A percentile compares a stretch with the other conserved stretches of the same genome.
Conservation (phyloP, 129 eudicot genomes). For the Heracleum sosnowskyi region DNA sequence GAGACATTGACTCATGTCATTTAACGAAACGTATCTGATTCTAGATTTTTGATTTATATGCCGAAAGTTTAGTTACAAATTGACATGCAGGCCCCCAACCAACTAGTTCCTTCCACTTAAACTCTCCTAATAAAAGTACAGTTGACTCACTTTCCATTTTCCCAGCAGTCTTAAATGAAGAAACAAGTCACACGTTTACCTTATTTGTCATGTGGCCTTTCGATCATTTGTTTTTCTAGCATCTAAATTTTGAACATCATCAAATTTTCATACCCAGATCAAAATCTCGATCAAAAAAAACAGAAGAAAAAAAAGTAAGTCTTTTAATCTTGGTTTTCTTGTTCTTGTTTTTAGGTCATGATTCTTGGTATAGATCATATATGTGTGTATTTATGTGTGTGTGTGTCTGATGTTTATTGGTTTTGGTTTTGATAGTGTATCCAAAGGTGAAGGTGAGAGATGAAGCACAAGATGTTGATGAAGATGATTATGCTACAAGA, state of each 20-base stretch:
- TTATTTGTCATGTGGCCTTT: not conserved
- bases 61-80: not conserved
- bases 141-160: not conserved
- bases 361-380: not conserved
- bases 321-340: not conserved
- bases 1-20: not conserved
- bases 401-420: not conserved
- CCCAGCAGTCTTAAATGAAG: not conserved
- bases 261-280: not conserved
- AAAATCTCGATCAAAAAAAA: not conserved
- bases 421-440: constrained; percentile 46
- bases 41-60: not conserved
- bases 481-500: constrained; percentile 24
- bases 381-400: not conserved
- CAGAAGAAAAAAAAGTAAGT: not conserved
- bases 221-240: not conserved
- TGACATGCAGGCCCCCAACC: not conserved
- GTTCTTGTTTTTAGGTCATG: not conserved
- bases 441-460: constrained; percentile 73
- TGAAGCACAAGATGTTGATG: constrained; percentile 29
- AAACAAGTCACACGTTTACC: not conserved
- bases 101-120: not conserved
- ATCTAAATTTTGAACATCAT: not conserved
- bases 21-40: not conserved
- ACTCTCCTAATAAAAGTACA: not conserved